Evolutionary conservation across 2,329 filamentous ascomycete species (phyloP).

Genomic region (Herpotrichia juniperi): DNA sequence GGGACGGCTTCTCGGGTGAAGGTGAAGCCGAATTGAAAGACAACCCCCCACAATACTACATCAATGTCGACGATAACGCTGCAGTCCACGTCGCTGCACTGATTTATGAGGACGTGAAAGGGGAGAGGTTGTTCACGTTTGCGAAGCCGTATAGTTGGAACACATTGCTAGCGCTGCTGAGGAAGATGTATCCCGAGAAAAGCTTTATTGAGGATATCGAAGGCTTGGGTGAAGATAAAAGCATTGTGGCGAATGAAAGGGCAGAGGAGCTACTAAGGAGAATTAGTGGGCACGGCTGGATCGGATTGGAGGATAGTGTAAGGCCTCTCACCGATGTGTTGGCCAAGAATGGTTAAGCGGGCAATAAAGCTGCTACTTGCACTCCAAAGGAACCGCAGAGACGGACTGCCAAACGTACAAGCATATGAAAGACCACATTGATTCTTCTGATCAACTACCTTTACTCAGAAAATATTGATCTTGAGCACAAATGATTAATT

Average conservation of each 20-base stretch:
- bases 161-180: constrained; percentile 42
- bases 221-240: constrained; percentile 7
- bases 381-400: no score
- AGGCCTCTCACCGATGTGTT: neutral
- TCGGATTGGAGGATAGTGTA: constrained; percentile 3
- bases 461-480: no score
- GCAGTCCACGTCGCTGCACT: constrained; percentile 57
- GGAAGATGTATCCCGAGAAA: constrained; percentile 45
- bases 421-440: no score
- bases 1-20: constrained; percentile 3
- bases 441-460: no score
- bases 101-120: constrained; percentile 50
- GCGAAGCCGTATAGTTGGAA: constrained; percentile 54
- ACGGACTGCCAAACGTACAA: no score
- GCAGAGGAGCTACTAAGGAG: constrained; percentile 7
- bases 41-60: constrained; percentile 10
- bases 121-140: constrained; percentile 59
- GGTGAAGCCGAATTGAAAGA: constrained; percentile 6
- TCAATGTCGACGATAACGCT: constrained; percentile 32
- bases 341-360: neutral
- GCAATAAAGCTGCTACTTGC: no score
- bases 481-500: no score
- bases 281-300: constrained; percentile 5
- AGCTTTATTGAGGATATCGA: constrained; percentile 24
- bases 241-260: constrained; percentile 9